Base-by-base conservation (phyloP, 73 alveolate genomes). In the Paramecium bursaria region DNA sequence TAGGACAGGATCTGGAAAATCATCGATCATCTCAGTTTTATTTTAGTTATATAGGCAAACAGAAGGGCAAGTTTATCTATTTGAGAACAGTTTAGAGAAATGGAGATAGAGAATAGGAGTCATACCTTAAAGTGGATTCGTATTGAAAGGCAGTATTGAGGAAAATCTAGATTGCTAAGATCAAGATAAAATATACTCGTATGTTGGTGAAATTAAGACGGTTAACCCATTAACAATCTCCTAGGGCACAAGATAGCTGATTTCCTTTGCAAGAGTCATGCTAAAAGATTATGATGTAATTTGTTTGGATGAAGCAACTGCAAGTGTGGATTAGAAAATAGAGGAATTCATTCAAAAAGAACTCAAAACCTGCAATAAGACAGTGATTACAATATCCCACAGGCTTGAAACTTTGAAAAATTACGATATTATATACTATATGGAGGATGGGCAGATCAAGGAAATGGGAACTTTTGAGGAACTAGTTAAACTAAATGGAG, bases 241-340 rank as follows among this genome's bases (percentile, higher is more conserved):
- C 19, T 74, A 86, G 10, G 97, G 97, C 0, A 92, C 86, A 85
- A 92, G 93, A 73, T 93, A 92, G 67, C 50, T 92, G 23, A 87
- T 92, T 27, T 91, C 95, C 46, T 90, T 92, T 46, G 86, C 95
- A 1, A 92, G 97, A 61, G 96, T 95, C 6, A 75, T 91, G 27
- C 51, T 86, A 47, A 85, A 86, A 30, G 35, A 86, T 27, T 53
- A 55, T 50, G 95, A 96, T 87, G 92, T 96, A 13, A 93, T 95
- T 50, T 86, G 96, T 17, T 87, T 96, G 90, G 99, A 96, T 92
- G 99, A 96, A 93, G 99, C 99, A 0, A 96, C 99, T 17, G 98
- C 99, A 6, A 93, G 95, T 31, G 94, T 96, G 75, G 99, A 96
- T 86, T 92, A 90, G 50, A 87, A 92, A 51, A 95, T 98, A 15